phyloP scores from a whole-genome alignment of 352 stramenopile species.

The Halophytophthora polymorphica region DNA sequence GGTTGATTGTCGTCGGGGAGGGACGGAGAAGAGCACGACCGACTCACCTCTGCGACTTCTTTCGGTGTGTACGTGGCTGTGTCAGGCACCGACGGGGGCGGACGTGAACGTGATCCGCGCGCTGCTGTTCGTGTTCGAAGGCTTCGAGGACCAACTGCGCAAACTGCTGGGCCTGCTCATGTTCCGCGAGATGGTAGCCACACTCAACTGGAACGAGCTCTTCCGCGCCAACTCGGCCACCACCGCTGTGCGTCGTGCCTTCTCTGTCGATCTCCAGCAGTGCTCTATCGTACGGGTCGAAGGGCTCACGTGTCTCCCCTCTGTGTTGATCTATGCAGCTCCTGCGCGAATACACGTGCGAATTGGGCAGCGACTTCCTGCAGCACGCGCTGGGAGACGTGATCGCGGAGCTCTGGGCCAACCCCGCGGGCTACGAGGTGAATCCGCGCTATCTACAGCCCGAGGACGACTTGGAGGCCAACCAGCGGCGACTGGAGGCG shows the following conservation, averaged over 20 bases:
- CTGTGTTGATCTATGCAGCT: slow-evolving; percentile 19
- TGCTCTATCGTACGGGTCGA: neutral
- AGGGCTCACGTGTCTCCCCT: neutral
- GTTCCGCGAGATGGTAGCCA: slow-evolving; percentile 76
- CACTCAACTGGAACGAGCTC: slow-evolving; percentile 79
- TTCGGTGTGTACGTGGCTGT: neutral
- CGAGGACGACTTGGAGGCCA: slow-evolving; percentile 39
- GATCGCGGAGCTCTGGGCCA: slow-evolving; percentile 49
- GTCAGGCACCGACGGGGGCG: slow-evolving; percentile 21
- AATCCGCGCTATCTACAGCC: slow-evolving; percentile 50
- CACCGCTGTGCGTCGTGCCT: slow-evolving; percentile 41
- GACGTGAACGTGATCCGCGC: slow-evolving; percentile 63
- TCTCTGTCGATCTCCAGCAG: neutral
- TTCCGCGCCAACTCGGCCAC: slow-evolving; percentile 77
- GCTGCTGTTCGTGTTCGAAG: slow-evolving; percentile 71
- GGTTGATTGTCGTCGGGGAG: neutral
- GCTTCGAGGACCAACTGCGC: slow-evolving; percentile 69
- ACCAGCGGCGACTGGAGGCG: slow-evolving; percentile 50
- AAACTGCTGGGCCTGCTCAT: slow-evolving; percentile 68
- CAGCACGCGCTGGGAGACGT: slow-evolving; percentile 50
- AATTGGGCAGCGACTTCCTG: slow-evolving; percentile 65
- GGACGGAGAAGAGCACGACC: neutral
- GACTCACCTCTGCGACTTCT: slow-evolving; percentile 1
- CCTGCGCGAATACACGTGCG: slow-evolving; percentile 75
- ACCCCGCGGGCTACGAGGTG: slow-evolving; percentile 52